Evolutionary conservation across 1,284 basidiomycete genomes (phyloP), one percentile per base, ranked within the genome.

Genomic region (Heterobasidion parviporum): DNA sequence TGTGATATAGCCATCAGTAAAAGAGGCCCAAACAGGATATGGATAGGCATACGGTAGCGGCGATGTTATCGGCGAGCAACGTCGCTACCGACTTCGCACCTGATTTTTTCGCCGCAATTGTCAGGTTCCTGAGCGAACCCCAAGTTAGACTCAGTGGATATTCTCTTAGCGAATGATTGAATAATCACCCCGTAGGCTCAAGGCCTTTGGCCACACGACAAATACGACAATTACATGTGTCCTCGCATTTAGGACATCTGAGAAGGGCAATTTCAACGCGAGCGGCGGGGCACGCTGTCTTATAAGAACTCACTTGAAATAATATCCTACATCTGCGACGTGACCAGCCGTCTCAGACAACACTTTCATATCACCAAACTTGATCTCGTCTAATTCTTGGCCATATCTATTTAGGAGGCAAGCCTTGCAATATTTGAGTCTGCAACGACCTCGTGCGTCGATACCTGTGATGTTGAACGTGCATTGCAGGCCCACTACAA

Each of bases 371-470:
- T 38, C 36, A 16, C 16, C 10, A 7, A 10, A n/a, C 59, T 74
- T 77, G 53, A 84, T 72, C n/a, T 64, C 64, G 35, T 80, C 74
- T 38, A 81, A 64, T 55, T 81, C 74, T 60, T 79, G 72, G 44
- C 74, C 75, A 60, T 88, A 89, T 47, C 82, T 73, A 61, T 85
- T 87, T 67, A 74, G 80, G 58, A 90, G 72, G 61, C 87, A 90
- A 1, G 72, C 59, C 48, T 73, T 75, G 68, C 87, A 90, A 60
- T 83, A 86, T 61, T 80, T 84, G 54, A 71, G 68, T 20, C 63
- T 71, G 67, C 87, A 89, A 16, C 72, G 72, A 55, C 70, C 70
- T 59, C 70, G 65, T 33, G 70, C 48, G 35, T 61, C 71, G 52
- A 58, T 61, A 34, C 62, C 62, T 55, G 61, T 61, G 54, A 58